These are phyloP conservation scores for Xerocomus minutiporus DNA, from an alignment of 1,284 basidiomycete species.

Conservation along the genomic window DNA sequence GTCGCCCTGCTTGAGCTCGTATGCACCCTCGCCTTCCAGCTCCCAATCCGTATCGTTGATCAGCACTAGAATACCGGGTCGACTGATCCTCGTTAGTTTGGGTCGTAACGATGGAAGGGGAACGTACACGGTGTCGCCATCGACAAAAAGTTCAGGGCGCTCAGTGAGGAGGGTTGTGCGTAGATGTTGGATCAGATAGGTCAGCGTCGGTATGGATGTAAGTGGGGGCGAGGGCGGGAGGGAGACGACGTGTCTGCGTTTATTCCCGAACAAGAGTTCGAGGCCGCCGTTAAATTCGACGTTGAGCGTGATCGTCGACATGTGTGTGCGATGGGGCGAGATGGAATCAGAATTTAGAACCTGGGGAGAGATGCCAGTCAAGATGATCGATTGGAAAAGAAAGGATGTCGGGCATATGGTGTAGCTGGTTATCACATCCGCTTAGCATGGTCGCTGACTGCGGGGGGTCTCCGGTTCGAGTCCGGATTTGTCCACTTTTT, in stretches of 20 bases:
- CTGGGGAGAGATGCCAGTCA: no score
- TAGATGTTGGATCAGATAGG: slow-evolving; percentile 78
- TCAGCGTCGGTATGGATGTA: slow-evolving; percentile 35
- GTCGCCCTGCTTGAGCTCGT: slow-evolving; percentile 75
- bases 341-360: no score
- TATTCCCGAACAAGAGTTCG: slow-evolving; percentile 74
- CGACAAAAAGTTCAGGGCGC: slow-evolving; percentile 85
- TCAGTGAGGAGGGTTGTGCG: slow-evolving; percentile 78
- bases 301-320: slow-evolving; percentile 37
- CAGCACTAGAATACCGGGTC: slow-evolving; percentile 92
- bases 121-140: slow-evolving; percentile 77
- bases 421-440: slow-evolving; percentile 42
- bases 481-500: slow-evolving; percentile 36
- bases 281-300: slow-evolving; percentile 79
- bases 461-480: slow-evolving; percentile 42
- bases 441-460: slow-evolving; percentile 17
- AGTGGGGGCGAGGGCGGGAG: slow-evolving; percentile 41
- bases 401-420: slow-evolving; percentile 1
- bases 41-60: slow-evolving; percentile 99
- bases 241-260: slow-evolving; percentile 56
- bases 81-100: slow-evolving; percentile 43
- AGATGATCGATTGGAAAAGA: neutral
- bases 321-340: neutral
- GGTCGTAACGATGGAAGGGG: neutral
- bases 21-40: slow-evolving; percentile 91